Evolutionary conservation across 768 basidiomycete species (phyloP), one percentile per base, ranked within the genome.

Genomic region (Boletus fagicola): DNA sequence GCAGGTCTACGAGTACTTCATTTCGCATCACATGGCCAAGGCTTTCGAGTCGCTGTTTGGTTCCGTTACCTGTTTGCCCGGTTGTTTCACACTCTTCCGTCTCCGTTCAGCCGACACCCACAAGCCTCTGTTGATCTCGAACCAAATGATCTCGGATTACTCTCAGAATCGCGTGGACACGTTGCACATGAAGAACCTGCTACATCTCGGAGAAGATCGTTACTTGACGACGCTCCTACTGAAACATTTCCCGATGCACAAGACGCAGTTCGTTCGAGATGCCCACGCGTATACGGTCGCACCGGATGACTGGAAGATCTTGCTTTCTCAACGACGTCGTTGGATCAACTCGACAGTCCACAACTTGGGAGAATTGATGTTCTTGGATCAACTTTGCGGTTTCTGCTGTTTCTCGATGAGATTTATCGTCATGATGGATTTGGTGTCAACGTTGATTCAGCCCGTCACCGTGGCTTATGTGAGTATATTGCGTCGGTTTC

Each of bases 271-370:
- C 68, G 84, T 95, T 49, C 86, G 93, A 6, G 94, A 97, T 65
- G 95, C 97, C 1, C 88, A 92, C 69, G 97, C 95, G 0, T 90
- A 82, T 70, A 98, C 96, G 0, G 90, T 98, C 16, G 96, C 96
- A 3, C 96, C 96, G 0, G 94, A 96, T 64, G 91, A 94, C 64
- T 97, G 94, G 93, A 87, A 86, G 70, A 87, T 98, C 26, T 74
- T 99, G 51, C 76, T 99, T 22, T 97, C 94, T 9, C 97, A 99
- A 70, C 88, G 96, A 77, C 90, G 96, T 75, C 91, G 97, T 65
- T 99, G 97, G 96, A 99, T 99, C 75, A 99, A 99, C 78, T 98
- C 96, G 18, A 99, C 96, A 0, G 86, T 99, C 12, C 96, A 99
- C 77, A 99, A 99, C 74, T 76, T 99, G 54, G 92, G 88, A 50